phyloP scores from a whole-genome alignment of 176 grass and related monocot genomes.

The Cenchrus americanus region DNA sequence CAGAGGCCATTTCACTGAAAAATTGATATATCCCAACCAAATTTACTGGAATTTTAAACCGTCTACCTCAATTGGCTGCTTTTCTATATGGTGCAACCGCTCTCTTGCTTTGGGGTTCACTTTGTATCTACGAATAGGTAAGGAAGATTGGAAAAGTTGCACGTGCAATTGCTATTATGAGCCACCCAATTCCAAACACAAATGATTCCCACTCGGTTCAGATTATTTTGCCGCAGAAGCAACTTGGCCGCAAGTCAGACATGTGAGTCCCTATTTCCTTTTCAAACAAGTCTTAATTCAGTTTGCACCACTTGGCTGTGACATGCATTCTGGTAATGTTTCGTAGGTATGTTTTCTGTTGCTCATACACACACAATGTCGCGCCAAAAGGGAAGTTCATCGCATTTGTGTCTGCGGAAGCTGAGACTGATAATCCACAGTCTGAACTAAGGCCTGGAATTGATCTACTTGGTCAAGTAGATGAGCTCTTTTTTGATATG shows the following conservation, averaged over 20 bases:
- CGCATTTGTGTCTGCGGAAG: slow-evolving; percentile 90
- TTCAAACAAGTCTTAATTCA: slow-evolving; percentile 8
- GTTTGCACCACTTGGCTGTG: slow-evolving; percentile 21
- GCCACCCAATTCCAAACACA: slow-evolving; percentile 77
- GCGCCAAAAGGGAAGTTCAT: slow-evolving; percentile 86
- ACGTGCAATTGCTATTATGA: slow-evolving; percentile 92
- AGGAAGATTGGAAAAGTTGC: slow-evolving; percentile 88
- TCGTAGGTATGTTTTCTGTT: slow-evolving; percentile 92
- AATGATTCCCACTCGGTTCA: slow-evolving; percentile 79
- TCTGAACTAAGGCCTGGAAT: slow-evolving; percentile 76
- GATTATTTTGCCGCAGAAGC: slow-evolving; percentile 88
- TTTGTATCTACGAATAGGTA: slow-evolving; percentile 49
- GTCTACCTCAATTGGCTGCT: not conserved
- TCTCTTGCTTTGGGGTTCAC: slow-evolving; percentile 5
- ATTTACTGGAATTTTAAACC: not conserved
- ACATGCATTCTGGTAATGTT: slow-evolving; percentile 39
- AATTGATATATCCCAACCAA: not conserved
- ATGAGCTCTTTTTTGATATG: slow-evolving; percentile 87
- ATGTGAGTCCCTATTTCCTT: slow-evolving; percentile 55
- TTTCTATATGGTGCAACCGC: not conserved
- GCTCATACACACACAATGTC: slow-evolving; percentile 87
- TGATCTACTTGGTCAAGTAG: slow-evolving; percentile 80
- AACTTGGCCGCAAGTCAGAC: slow-evolving; percentile 91
- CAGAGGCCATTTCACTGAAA: slow-evolving; percentile 14
- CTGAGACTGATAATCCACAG: slow-evolving; percentile 69